Evolutionary conservation across 139 green algal genomes (phyloP).

Genomic region (Dunaliella primolecta): DNA sequence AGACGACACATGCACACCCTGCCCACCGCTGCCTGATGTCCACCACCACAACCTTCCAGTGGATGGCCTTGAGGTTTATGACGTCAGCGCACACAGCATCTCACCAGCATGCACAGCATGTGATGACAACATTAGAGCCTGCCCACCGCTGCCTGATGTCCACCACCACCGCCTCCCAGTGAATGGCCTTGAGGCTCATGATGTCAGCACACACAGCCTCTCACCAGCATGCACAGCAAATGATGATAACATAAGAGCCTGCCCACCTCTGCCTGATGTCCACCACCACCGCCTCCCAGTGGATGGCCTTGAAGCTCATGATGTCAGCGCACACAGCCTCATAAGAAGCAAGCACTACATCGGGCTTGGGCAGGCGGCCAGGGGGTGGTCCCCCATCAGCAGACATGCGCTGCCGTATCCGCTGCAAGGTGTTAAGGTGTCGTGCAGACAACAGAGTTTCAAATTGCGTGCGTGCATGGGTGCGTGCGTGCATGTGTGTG

Average conservation of each 20-base stretch:
- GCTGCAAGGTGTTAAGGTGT: slow-evolving; percentile 7
- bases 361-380: slow-evolving; percentile 57
- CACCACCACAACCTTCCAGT: slow-evolving; percentile 66
- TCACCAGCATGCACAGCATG: too few relatives aligned
- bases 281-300: slow-evolving; percentile 67
- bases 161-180: slow-evolving; percentile 67
- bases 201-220: slow-evolving; percentile 59
- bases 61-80: slow-evolving; percentile 40
- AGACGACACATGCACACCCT: too few relatives aligned
- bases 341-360: slow-evolving; percentile 69
- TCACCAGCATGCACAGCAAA: background rate
- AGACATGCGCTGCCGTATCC: slow-evolving; percentile 4
- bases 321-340: slow-evolving; percentile 61
- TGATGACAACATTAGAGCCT: too few relatives aligned
- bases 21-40: slow-evolving; percentile 66
- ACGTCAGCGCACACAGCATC: slow-evolving; percentile 60
- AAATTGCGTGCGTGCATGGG: too few relatives aligned
- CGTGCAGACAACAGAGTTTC: too few relatives aligned
- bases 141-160: slow-evolving; percentile 64
- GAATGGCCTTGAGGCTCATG: slow-evolving; percentile 41
- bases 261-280: slow-evolving; percentile 61
- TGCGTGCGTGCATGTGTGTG: too few relatives aligned
- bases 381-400: background rate
- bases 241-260: background rate
- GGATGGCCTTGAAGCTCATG: slow-evolving; percentile 41